These are phyloP conservation scores for Pinus albicaulis DNA, from an alignment of 75 land plant species.

Conservation along the genomic window DNA sequence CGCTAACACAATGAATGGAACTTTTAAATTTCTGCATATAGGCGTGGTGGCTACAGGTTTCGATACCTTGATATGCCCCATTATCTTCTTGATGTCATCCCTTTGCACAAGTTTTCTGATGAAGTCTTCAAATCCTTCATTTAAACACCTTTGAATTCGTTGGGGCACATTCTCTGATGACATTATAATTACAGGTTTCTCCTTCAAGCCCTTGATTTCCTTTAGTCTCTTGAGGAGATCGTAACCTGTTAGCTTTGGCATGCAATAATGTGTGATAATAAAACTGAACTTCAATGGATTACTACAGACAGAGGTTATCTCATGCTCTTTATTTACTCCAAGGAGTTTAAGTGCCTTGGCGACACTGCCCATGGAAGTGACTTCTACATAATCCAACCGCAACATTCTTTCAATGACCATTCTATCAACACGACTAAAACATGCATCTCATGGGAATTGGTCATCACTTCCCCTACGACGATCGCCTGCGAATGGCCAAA, in stretches of 20 bases:
- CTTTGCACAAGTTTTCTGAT: conserved; percentile 30
- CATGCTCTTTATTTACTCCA: conserved; percentile 39
- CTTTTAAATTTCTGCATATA: neutral
- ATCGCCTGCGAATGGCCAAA: too few relatives aligned
- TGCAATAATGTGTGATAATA: conserved; percentile 86
- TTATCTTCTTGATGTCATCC: conserved; percentile 25
- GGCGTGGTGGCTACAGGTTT: neutral
- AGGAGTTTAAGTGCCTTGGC: conserved; percentile 63
- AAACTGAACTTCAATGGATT: conserved; percentile 48
- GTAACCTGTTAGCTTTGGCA: conserved; percentile 89
- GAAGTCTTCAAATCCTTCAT: conserved; percentile 36
- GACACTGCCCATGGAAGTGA: conserved; percentile 84
- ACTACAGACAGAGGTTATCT: neutral
- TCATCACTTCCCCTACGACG: too few relatives aligned
- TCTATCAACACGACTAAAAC: too few relatives aligned
- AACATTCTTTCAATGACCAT: too few relatives aligned
- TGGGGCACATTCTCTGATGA: conserved; percentile 68
- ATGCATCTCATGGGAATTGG: too few relatives aligned
- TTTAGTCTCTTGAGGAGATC: conserved; percentile 80
- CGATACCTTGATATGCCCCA: neutral
- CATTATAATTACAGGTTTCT: conserved; percentile 81
- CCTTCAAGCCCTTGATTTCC: conserved; percentile 43
- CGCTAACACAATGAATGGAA: neutral
- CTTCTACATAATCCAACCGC: too few relatives aligned
- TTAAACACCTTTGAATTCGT: conserved; percentile 51